A percentile compares a stretch with the other conserved stretches of the same genome.
Conservation (phyloP, 1,139 yeast genomes). For the Geotrichum citri-aurantii region DNA sequence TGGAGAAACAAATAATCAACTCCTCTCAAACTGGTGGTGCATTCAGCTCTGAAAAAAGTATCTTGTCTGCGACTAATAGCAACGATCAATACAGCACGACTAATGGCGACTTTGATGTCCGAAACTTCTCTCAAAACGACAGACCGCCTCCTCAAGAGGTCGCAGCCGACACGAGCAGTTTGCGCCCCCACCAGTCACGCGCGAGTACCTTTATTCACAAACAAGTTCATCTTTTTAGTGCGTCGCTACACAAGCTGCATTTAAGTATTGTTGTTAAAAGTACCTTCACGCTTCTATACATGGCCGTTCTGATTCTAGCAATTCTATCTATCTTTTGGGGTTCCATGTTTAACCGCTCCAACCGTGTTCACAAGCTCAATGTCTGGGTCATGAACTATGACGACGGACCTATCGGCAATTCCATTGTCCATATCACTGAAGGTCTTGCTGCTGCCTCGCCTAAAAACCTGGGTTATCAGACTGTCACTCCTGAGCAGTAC, state of each 20-base stretch:
- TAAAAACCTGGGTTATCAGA: constrained; percentile 10
- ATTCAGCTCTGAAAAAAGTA: not conserved
- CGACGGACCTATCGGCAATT: constrained; percentile 21
- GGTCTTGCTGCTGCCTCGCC: constrained; percentile 38
- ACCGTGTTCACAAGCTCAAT: constrained; percentile 40
- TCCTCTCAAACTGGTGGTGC: not conserved
- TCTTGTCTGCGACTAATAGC: not conserved
- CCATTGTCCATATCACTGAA: constrained; percentile 63
- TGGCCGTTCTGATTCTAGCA: constrained; percentile 19
- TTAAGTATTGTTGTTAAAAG: not conserved
- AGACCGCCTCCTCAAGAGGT: not conserved
- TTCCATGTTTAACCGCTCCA: constrained; percentile 42
- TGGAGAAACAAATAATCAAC: not conserved
- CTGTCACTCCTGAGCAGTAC: constrained; percentile 11
- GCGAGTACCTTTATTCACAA: constrained; percentile 3
- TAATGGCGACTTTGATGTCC: not conserved
- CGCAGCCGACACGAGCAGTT: not conserved
- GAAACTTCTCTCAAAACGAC: not conserved
- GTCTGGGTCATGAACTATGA: constrained; percentile 48
- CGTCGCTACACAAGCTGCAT: constrained; percentile 3
- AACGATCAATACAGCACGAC: not conserved
- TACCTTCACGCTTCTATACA: constrained; percentile 2
- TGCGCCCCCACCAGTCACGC: not conserved
- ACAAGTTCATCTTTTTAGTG: constrained; percentile 7
- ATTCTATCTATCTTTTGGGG: constrained; percentile 60